Conservation (phyloP, 106 monocot species). For the Gastrodia elata region DNA sequence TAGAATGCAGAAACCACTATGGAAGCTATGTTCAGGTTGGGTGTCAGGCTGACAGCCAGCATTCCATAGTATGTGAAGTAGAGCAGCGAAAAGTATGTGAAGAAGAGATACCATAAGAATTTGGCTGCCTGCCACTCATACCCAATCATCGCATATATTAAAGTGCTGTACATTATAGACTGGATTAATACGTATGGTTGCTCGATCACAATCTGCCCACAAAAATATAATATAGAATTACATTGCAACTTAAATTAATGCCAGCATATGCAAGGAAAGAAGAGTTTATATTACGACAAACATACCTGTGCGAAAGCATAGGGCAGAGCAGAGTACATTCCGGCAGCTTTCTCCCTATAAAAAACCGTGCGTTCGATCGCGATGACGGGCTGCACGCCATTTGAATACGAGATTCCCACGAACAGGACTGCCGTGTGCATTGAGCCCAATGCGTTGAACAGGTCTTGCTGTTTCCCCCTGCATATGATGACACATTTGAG, state of each 20-base stretch:
- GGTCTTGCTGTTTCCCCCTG: slow-evolving; percentile 14
- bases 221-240: no score
- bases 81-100: slow-evolving; percentile 7
- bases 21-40: slow-evolving; percentile 13
- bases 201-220: slow-evolving; percentile 13
- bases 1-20: slow-evolving; percentile 19
- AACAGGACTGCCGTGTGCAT: slow-evolving; percentile 33
- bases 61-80: slow-evolving; percentile 21
- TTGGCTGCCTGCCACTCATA: slow-evolving; percentile 8
- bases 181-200: slow-evolving; percentile 9
- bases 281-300: no score
- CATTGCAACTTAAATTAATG: background rate
- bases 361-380: slow-evolving; percentile 14
- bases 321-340: slow-evolving; percentile 21
- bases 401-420: slow-evolving; percentile 16
- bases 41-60: slow-evolving; percentile 14
- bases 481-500: no score
- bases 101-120: slow-evolving; percentile 20
- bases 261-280: background rate
- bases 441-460: slow-evolving; percentile 38
- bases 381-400: slow-evolving; percentile 24
- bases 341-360: slow-evolving; percentile 17
- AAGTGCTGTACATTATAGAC: background rate
- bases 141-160: slow-evolving; percentile 6
- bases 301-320: slow-evolving; percentile 23